phyloP scores from a whole-genome alignment of 306 rosid species.

The Rubus idaeus region DNA sequence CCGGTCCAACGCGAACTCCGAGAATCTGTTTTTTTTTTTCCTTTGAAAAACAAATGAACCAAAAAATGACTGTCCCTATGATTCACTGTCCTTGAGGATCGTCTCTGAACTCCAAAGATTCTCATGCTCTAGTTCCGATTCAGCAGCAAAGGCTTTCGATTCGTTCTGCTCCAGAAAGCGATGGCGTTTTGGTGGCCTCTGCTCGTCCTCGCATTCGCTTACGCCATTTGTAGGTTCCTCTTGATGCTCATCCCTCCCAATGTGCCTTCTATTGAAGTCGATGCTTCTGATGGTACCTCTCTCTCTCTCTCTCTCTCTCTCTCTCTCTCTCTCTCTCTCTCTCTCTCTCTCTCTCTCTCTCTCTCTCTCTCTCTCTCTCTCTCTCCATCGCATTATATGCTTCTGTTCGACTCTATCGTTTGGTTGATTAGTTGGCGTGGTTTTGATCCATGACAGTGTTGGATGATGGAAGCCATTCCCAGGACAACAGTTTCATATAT shows the following conservation, averaged over 20 bases:
- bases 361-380: constrained; percentile 18
- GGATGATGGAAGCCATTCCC: constrained; percentile 77
- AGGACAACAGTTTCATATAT: constrained; percentile 81
- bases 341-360: constrained; percentile 8
- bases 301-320: constrained; percentile 8
- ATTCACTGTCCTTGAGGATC: too few relatives aligned
- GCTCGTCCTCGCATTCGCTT: constrained; percentile 70
- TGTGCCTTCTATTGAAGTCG: constrained; percentile 87
- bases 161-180: not conserved
- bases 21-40: not conserved
- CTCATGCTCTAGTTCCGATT: not conserved
- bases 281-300: constrained; percentile 75
- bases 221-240: constrained; percentile 78
- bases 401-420: not conserved
- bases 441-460: constrained; percentile 54
- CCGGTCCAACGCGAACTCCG: not conserved
- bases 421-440: constrained; percentile 18
- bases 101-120: not conserved
- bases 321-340: constrained; percentile 8
- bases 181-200: constrained; percentile 94
- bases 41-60: not conserved
- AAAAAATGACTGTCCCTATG: too few relatives aligned
- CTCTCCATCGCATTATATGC: not conserved
- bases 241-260: constrained; percentile 87
- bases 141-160: not conserved